Base-by-base conservation (phyloP, 2,329 filamentous ascomycete species). In the Aureobasidium sp. region DNA sequence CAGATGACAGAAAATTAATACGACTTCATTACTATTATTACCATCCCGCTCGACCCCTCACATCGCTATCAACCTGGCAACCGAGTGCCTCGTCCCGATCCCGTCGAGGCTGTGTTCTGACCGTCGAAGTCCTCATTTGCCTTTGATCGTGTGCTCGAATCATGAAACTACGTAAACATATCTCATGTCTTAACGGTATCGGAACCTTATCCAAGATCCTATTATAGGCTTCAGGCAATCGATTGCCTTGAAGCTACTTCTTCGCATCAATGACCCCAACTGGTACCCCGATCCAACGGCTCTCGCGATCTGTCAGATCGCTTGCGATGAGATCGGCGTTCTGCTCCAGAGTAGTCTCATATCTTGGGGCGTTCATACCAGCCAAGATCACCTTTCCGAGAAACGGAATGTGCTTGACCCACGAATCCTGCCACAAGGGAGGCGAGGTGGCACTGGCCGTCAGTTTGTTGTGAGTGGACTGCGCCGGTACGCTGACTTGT, bases 251-350 rank as follows among this genome's bases (percentile, higher is more conserved):
- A 42, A 25, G 27, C 13, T 39, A 61, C 41, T 53, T 61, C 32
- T 16, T 67, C 37, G 30, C 63, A 59, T 72, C 68, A 53, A 73
- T 76, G 32, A 75, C 62, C 21, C 72, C 74, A 2, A 77, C 76
- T 25, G 66, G 70, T 51, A 63, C 67, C 29, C 74, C 73, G 59
- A 69, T 67, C 68, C 71, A 76, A 47, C 65, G 63, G 29, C 68
- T 70, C 44, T 69, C 66, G 1, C 49, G 55, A 34, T 37, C 67
- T 62, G 70, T 72, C 48, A 78, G 67, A 66, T 78, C 75, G 48
- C 65, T 68, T 13, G 75, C 74, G 47, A 78, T 70, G 50, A 77
- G 75, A n/a, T 77, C 76, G 2, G 75, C 76, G 61, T 74, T 72
- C 61, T 74, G 71, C 63, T 78, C 76, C 10, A 76, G 70, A 13